phyloP scores from a whole-genome alignment of 2,329 filamentous ascomycete species.

The Cladosporium halotolerans region DNA sequence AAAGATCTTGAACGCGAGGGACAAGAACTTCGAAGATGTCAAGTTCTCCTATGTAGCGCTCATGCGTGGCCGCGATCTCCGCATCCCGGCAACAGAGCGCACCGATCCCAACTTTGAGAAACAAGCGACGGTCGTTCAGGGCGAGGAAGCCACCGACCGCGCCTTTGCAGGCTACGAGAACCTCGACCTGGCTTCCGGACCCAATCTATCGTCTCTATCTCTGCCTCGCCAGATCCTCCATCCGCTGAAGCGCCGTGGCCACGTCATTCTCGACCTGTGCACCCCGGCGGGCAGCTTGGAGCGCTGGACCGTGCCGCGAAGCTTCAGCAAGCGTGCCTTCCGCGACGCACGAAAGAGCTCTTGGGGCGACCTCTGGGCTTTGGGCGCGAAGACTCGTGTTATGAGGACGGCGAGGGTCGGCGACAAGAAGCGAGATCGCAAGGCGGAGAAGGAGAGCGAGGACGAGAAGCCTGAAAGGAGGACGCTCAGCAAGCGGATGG shows the following conservation, averaged over 20 bases:
- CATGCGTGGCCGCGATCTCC: conserved; percentile 64
- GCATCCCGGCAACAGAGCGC: conserved; percentile 26
- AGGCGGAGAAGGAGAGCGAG: conserved; percentile 15
- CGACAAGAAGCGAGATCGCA: conserved; percentile 11
- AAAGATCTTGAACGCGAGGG: conserved; percentile 59
- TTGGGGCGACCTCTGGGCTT: conserved; percentile 94
- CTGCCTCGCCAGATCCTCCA: conserved; percentile 73
- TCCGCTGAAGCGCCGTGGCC: conserved; percentile 79
- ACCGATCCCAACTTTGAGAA: conserved; percentile 26
- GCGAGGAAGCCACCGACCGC: conserved; percentile 51
- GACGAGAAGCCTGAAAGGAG: conserved; percentile 13
- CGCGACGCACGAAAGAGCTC: conserved; percentile 82
- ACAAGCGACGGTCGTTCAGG: conserved; percentile 38
- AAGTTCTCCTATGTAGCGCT: conserved; percentile 86
- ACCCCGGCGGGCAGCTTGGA: conserved; percentile 80
- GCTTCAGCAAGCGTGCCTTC: conserved; percentile 74
- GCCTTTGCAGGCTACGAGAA: conserved; percentile 70
- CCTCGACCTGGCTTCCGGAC: conserved; percentile 10
- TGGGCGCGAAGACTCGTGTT: conserved; percentile 83
- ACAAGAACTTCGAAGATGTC: conserved; percentile 81
- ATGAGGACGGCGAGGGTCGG: conserved; percentile 47
- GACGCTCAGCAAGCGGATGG: conserved; percentile 14
- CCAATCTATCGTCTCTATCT: conserved; percentile 46
- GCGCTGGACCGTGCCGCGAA: conserved; percentile 86
- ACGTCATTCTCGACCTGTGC: conserved; percentile 86